These are phyloP conservation scores for Pleurotus djamor DNA, from an alignment of 768 basidiomycete genomes.

Conservation along the genomic window DNA sequence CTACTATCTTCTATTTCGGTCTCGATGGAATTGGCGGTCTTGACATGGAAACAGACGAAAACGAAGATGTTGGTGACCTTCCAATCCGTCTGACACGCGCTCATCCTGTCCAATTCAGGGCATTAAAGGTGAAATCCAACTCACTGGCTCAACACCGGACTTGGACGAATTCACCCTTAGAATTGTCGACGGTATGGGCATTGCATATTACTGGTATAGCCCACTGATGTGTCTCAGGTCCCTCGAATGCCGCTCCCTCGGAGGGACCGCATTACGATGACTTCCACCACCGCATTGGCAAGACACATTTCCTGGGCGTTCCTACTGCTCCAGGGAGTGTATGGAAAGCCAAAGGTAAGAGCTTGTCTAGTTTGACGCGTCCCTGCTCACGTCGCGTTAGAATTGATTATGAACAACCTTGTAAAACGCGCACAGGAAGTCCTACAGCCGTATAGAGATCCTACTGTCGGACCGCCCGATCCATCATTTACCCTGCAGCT, in stretches of 20 bases:
- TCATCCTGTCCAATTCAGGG: conserved; percentile 47
- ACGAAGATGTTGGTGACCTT: conserved; percentile 60
- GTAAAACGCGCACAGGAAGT: conserved; percentile 53
- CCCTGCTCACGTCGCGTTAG: conserved; percentile 31
- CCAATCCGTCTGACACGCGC: neutral
- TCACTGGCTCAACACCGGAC: conserved; percentile 74
- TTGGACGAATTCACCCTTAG: conserved; percentile 82
- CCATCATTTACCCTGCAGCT: conserved; percentile 79
- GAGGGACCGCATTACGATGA: conserved; percentile 53
- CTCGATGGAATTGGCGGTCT: conserved; percentile 85
- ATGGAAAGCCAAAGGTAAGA: conserved; percentile 83
- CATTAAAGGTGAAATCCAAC: conserved; percentile 62
- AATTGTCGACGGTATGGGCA: conserved; percentile 65
- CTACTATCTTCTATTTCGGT: conserved; percentile 85
- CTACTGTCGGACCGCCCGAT: conserved; percentile 55
- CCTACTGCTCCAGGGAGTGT: conserved; percentile 58
- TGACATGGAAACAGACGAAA: conserved; percentile 74
- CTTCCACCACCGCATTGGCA: conserved; percentile 64
- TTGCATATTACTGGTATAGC: neutral
- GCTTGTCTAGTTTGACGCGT: conserved; percentile 6
- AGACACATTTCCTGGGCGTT: conserved; percentile 68
- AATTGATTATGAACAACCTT: conserved; percentile 60
- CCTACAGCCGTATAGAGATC: conserved; percentile 53
- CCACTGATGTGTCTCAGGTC: conserved; percentile 36
- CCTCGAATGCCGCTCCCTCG: conserved; percentile 51